A percentile compares a stretch with the other conserved stretches of the same genome.
These are phyloP conservation scores for Boletus pseudopeckii DNA, from an alignment of 768 basidiomycete species.

Conservation along the genomic window DNA sequence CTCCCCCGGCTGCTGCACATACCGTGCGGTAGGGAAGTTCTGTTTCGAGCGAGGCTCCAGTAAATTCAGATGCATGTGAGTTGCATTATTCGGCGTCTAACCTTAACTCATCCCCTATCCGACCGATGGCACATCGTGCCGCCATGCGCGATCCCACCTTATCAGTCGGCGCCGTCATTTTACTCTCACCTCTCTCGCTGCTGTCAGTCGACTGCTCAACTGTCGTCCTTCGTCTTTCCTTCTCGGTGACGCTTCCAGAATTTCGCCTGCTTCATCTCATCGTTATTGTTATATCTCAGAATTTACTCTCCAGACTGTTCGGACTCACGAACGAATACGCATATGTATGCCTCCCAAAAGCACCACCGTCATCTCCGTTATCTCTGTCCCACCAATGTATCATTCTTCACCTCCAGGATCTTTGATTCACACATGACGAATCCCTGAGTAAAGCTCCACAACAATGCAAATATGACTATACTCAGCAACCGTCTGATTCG, in stretches of 20 bases:
- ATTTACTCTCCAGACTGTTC: neutral
- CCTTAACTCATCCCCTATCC: neutral
- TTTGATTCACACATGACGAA: neutral
- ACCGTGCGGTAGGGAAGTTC: neutral
- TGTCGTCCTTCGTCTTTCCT: neutral
- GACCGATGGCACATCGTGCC: neutral
- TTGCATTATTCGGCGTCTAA: neutral
- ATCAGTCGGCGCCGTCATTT: neutral
- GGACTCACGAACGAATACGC: neutral
- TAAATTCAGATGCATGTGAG: slow-evolving; percentile 1
- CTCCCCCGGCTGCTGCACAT: slow-evolving; percentile 1
- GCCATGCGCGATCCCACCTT: slow-evolving; percentile 9
- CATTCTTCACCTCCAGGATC: neutral
- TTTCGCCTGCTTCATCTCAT: neutral
- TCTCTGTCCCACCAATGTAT: neutral
- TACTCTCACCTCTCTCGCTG: slow-evolving; percentile 1
- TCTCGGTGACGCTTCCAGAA: neutral
- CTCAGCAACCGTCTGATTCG: neutral
- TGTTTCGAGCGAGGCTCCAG: neutral
- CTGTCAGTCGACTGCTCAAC: neutral
- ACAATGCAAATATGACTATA: slow-evolving; percentile 2
- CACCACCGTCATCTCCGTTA: neutral
- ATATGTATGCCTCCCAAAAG: neutral
- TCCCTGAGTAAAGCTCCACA: neutral
- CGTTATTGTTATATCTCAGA: neutral